These are phyloP conservation scores for Acanthamoeba royreba DNA, from an alignment of 208 protist species.

Conservation along the genomic window DNA sequence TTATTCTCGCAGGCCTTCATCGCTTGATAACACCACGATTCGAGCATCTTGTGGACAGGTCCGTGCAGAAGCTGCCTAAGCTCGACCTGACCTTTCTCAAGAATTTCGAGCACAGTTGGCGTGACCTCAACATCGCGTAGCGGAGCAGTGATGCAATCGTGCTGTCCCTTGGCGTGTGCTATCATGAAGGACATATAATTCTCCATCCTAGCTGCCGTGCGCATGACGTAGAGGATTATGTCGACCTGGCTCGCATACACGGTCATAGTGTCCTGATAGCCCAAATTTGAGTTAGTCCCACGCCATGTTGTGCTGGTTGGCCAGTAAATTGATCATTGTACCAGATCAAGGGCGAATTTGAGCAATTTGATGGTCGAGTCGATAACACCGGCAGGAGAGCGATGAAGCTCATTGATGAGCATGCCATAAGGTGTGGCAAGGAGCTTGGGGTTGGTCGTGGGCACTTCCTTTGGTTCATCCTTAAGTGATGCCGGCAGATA, in stretches of 20 bases:
- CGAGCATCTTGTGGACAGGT: constrained; percentile 12
- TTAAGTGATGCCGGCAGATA: constrained; percentile 65
- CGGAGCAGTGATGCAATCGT: constrained; percentile 6
- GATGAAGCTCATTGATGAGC: constrained; percentile 84
- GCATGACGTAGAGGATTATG: constrained; percentile 21
- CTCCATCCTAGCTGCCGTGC: not conserved
- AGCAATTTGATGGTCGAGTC: constrained; percentile 35
- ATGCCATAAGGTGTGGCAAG: constrained; percentile 84
- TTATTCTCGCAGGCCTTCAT: constrained; percentile 19
- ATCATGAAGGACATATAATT: constrained; percentile 23
- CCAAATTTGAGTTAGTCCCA: not conserved
- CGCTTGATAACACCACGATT: not conserved
- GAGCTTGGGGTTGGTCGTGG: constrained; percentile 75
- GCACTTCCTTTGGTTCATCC: constrained; percentile 63
- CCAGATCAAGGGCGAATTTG: constrained; percentile 53
- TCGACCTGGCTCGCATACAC: not conserved
- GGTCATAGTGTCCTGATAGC: not conserved
- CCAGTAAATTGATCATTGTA: not conserved
- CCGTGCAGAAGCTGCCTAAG: not conserved
- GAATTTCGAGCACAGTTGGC: not conserved
- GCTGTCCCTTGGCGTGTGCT: not conserved
- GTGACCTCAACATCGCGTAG: not conserved
- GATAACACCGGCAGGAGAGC: constrained; percentile 72
- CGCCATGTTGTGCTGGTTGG: not conserved
- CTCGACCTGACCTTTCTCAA: not conserved